Evolutionary conservation across 176 grass and related monocot species (phyloP), one percentile per base, ranked within the genome.

Genomic region (Chloris gayana): DNA sequence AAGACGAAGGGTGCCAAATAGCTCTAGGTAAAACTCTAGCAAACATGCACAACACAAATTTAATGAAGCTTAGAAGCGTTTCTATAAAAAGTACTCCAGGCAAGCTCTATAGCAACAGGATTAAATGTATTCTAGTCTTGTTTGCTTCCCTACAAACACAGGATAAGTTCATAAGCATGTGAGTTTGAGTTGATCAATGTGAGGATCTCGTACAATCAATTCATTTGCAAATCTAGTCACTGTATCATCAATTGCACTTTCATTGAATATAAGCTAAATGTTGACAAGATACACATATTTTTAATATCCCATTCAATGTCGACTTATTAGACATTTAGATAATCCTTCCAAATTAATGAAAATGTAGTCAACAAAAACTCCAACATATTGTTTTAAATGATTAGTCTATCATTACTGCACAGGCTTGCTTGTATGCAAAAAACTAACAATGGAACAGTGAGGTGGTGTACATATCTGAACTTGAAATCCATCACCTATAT

Each of bases 401-500:
- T 27, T 49, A 39, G 6, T 73, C 18, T 46, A 5, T 78, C 51
- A 7, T 78, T 58, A 58, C 21, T 45, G 18, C 35, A 57, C 46
- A 78, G 22, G 33, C 65, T 13, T 73, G 67, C 37, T 59, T 46
- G 39, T 69, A 57, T 78, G 69, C 29, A 2, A 72, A 64, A 19
- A 0, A 21, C n/a, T 35, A 61, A 1, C 26, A 77, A 26, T 37
- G 73, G 27, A 46, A 73, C 9, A 27, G 10, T 46, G 29, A 83
- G 33, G 37, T 78, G 60, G 37, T 87, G 80, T 60, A 67, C 73
- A 67, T 46, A 73, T 72, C 47, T 73, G 59, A 78, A 78, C 60
- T 56, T 76, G n/a, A 18, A 83, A 73, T 49, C 13, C 59, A 83
- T 34, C 58, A 59, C 22, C 29, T 74, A 65, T 67, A 60, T 42